Base-by-base conservation (phyloP, 176 grass and related monocot species). In the Stipa capillata region DNA sequence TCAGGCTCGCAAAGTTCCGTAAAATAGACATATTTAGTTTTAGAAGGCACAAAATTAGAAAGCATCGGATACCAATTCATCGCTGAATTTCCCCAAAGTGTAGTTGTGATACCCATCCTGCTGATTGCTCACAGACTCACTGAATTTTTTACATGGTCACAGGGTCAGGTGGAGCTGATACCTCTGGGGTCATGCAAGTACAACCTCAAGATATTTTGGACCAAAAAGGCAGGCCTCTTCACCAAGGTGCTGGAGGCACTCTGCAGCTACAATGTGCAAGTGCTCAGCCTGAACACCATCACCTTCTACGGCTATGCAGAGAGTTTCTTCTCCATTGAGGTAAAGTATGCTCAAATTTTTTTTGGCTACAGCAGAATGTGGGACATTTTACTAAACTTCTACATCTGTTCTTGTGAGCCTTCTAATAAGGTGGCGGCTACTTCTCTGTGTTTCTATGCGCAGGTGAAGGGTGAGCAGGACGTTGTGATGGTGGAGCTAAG, bases 401-500 rank as follows among this genome's bases (percentile, higher is more conserved):
- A 25, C n/a, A 44, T 34, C 3, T 40, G 3, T 6, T 5, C 12
- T 24, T 8, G 12, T 13, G n/a, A 40, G 8, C 58, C 5, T 40
- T 23, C 23, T 59, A 15, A 79, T 54, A 45, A 66, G 23, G 6
- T n/a, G 25, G 12, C 70, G 25, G 65, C 17, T 39, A 36, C 8
- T 64, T 15, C 42, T 70, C 1, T 24, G 18, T 35, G 14, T 73
- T 39, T 65, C 12, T 44, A 16, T 86, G 18, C 78, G 32, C 62
- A 97, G 91, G 87, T 89, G 73, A 92, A 92, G 43, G 89, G 91
- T 45, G 85, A 86, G 62, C 77, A 84, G 67, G 85, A 92, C 85
- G 85, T 59, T 57, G 83, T 70, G 69, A 72, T 94, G 79, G 65
- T 64, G 39, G 87, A 92, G 70, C 80, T 97, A 9, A 72, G 65